Percentiles rank a stretch among this genome's conserved stretches.
Conservation (phyloP, 176 grass and related monocot species). For the Aegilops sharonensis region DNA sequence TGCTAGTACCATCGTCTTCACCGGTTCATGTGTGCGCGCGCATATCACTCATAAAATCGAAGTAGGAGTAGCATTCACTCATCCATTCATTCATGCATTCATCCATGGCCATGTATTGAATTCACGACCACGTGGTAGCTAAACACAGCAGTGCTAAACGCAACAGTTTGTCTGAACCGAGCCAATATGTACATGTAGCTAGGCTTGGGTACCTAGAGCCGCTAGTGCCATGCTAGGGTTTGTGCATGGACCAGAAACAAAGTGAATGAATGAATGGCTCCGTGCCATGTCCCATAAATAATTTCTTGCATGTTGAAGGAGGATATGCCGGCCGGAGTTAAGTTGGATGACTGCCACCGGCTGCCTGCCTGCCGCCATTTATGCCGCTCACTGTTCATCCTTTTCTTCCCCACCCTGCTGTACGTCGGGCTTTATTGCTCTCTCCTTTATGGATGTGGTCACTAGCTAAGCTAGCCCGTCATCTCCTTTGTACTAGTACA, state of each 20-base stretch:
- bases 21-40: constrained; percentile 9
- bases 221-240: constrained; percentile 9
- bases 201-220: neutral
- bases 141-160: constrained; percentile 43
- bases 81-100: constrained; percentile 8
- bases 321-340: constrained; percentile 42
- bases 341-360: constrained; percentile 51
- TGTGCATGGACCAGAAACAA: constrained; percentile 57
- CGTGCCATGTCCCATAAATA: constrained; percentile 48
- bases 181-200: neutral
- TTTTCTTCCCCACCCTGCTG: neutral
- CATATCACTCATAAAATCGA: constrained; percentile 20
- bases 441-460: constrained; percentile 37
- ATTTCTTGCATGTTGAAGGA: constrained; percentile 40
- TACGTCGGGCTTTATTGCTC: constrained; percentile 14
- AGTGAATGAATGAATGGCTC: constrained; percentile 69
- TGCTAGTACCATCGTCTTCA: neutral
- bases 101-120: constrained; percentile 33
- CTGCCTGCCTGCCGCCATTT: constrained; percentile 58
- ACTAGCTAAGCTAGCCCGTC: constrained; percentile 13
- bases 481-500: neutral
- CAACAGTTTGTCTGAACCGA: constrained; percentile 52
- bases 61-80: constrained; percentile 37
- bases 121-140: constrained; percentile 46
- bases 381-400: constrained; percentile 48